Conservation (phyloP, 2,329 filamentous ascomycete species). For the Fusarium clavum region DNA sequence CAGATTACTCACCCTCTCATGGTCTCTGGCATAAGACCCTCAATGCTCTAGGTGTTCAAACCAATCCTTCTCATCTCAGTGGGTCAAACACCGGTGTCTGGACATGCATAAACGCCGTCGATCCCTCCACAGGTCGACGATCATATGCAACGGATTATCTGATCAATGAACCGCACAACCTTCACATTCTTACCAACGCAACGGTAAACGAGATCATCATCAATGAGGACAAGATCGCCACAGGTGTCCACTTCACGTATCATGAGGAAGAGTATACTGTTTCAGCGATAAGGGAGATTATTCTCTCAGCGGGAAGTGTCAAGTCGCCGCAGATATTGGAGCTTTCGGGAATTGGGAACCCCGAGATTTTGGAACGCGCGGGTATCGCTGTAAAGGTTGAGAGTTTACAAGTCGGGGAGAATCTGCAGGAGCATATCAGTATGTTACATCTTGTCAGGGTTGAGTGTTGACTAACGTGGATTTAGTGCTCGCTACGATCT, state of each 20-base stretch:
- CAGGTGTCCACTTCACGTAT: constrained; percentile 51
- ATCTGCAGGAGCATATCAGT: constrained; percentile 61
- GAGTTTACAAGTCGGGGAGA: constrained; percentile 60
- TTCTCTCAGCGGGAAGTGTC: constrained; percentile 68
- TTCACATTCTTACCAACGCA: constrained; percentile 52
- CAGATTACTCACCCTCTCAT: constrained; percentile 56
- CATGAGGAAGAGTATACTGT: constrained; percentile 54
- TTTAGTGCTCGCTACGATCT: constrained; percentile 57
- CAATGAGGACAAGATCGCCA: constrained; percentile 41
- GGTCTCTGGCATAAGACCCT: constrained; percentile 61
- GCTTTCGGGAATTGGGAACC: constrained; percentile 68
- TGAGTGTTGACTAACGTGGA: constrained; percentile 16
- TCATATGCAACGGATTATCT: constrained; percentile 61
- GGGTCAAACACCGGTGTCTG: constrained; percentile 64
- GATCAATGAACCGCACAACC: constrained; percentile 53
- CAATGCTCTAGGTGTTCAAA: too few species aligned
- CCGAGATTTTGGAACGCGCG: constrained; percentile 51
- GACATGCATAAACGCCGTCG: constrained; percentile 62
- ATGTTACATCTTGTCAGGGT: neutral
- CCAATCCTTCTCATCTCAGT: constrained; percentile 58
- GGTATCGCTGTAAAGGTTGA: constrained; percentile 55
- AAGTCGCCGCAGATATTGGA: constrained; percentile 70
- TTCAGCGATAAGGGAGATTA: constrained; percentile 62
- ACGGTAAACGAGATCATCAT: constrained; percentile 46
- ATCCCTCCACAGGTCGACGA: constrained; percentile 57